Conservation (phyloP, 495 filamentous ascomycete species). For the Penicillium macrosclerotiorum region DNA sequence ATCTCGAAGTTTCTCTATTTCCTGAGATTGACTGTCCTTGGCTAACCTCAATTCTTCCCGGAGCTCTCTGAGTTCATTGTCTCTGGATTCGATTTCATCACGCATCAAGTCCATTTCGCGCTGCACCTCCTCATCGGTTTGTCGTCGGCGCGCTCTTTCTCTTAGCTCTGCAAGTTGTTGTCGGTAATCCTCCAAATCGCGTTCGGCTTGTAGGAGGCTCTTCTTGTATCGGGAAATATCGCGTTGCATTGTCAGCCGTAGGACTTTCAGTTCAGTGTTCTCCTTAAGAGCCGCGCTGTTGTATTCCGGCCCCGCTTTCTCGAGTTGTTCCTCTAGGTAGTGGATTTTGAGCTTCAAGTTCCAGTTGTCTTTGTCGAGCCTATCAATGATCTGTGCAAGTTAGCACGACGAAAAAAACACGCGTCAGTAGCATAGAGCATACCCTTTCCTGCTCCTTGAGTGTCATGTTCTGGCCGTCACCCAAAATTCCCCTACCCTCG, state of each 20-base stretch:
- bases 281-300: constrained; percentile 85
- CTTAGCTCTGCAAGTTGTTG: constrained; percentile 74
- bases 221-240: constrained; percentile 85
- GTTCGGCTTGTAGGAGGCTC: constrained; percentile 71
- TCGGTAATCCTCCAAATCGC: constrained; percentile 73
- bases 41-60: constrained; percentile 43
- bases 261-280: constrained; percentile 92
- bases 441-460: constrained; percentile 92
- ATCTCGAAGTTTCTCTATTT: constrained; percentile 61
- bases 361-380: constrained; percentile 93
- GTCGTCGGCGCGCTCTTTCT: constrained; percentile 73
- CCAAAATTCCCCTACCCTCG: constrained; percentile 59
- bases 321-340: constrained; percentile 83
- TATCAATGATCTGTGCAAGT: constrained; percentile 70
- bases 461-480: constrained; percentile 74
- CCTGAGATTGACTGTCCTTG: constrained; percentile 48
- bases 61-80: constrained; percentile 48
- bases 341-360: constrained; percentile 97
- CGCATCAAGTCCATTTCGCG: constrained; percentile 61
- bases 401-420: constrained; percentile 4
- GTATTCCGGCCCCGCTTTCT: constrained; percentile 81
- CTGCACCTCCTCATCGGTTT: constrained; percentile 62
- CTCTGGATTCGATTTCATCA: constrained; percentile 55
- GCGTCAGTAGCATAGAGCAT: constrained; percentile 8
- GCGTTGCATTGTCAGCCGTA: constrained; percentile 79